Conservation (phyloP, 139 green algal species). For the Chlorella vulgaris region DNA sequence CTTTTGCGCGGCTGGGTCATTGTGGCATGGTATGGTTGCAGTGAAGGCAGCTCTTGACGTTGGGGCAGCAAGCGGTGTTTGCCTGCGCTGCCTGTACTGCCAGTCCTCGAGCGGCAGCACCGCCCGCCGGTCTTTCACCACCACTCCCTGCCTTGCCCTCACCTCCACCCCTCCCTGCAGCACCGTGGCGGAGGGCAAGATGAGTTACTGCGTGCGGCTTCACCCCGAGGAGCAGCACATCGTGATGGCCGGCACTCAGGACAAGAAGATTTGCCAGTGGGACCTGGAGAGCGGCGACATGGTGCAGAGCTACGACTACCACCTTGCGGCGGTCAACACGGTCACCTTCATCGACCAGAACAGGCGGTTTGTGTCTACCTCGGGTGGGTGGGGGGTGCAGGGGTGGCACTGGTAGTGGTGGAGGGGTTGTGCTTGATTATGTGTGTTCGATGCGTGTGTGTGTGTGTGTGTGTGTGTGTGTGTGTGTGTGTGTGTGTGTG, state of each 20-base stretch:
- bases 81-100: too few relatives aligned
- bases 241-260: slow-evolving; percentile 79
- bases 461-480: background rate
- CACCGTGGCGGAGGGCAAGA: slow-evolving; percentile 77
- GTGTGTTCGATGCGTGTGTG: background rate
- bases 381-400: too few relatives aligned
- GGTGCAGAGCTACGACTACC: slow-evolving; percentile 97
- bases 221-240: slow-evolving; percentile 93
- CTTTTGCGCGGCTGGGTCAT: too few relatives aligned
- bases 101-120: too few relatives aligned
- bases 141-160: background rate
- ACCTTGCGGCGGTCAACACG: slow-evolving; percentile 96
- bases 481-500: background rate
- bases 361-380: slow-evolving; percentile 83
- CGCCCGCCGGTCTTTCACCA: too few relatives aligned
- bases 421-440: background rate
- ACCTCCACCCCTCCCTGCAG: slow-evolving; percentile 15
- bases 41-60: too few relatives aligned
- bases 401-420: background rate
- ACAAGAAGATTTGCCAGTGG: slow-evolving; percentile 95
- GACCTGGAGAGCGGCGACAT: slow-evolving; percentile 88
- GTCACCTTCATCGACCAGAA: slow-evolving; percentile 97
- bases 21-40: too few relatives aligned
- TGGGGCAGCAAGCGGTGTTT: too few relatives aligned
- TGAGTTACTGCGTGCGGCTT: slow-evolving; percentile 88